Base-by-base conservation (phyloP, 495 filamentous ascomycete genomes). In the Rostrohypoxylon terebratum region DNA sequence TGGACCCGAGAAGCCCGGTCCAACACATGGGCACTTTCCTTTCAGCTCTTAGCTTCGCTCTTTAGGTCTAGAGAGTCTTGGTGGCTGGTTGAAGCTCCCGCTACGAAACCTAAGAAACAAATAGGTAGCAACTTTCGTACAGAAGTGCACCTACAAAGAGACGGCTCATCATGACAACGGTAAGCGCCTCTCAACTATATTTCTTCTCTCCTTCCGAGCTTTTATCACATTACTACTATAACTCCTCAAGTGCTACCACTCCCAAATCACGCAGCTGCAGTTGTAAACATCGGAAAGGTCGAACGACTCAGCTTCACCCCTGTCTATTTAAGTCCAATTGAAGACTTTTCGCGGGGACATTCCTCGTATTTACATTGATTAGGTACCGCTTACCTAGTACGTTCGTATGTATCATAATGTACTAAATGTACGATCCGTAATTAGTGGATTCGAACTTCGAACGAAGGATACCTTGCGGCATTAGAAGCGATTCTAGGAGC, bases 291-390 rank as follows among this genome's bases (percentile, higher is more conserved):
- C 38, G 36, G 55, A 42, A 59, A 40, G 55, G 36, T 59, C 55
- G 55, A 59, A 68, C 36, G 48, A 62, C 25, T 20, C 38, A 38
- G n/a, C 51, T 1, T 5, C 51, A 21, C 51, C 64, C 64, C 59
- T 68, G 51, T 44, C 47, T 4, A 20, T n/a, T 68, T 58, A 42
- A 31, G 51, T 44, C 47, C 8, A 20, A 21, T 68, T 58, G 51
- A 31, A 67, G 57, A 59, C 66, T 50, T 50, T 65, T 53, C 69
- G 51, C 63, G 63, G 59, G 69, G 59, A 28, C 57, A 63, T 68
- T 68, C 53, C 69, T 72, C 69, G 69, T 72, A 72, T 72, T 61
- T 55, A 45, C 33, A 40, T 51, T 53, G 48, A 68, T 63, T 67
- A n/a, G n/a, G n/a, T n/a, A 55, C 55, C 14, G 55, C 45, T 48